Conservation (phyloP, 495 filamentous ascomycete species). For the Neurospora sp. region DNA sequence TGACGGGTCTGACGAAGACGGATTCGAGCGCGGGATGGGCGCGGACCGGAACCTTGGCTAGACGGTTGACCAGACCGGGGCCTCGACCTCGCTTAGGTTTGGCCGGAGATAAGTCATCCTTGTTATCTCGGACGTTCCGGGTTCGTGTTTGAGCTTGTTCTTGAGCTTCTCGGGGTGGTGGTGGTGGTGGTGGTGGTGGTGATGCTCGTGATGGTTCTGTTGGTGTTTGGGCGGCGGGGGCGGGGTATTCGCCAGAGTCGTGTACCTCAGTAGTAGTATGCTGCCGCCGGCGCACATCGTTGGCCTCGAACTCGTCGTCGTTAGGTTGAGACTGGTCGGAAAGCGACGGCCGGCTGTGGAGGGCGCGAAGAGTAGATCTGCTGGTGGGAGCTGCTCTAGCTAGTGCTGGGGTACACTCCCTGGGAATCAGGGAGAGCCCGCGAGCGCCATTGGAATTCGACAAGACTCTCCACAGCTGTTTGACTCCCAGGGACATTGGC, state of each 20-base stretch:
- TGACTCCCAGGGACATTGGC: slow-evolving; percentile 36
- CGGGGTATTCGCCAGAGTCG: not conserved
- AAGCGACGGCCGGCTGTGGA: not conserved
- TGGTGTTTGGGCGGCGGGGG: not conserved
- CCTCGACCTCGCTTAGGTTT: not conserved
- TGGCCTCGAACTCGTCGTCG: not conserved
- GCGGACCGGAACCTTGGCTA: slow-evolving; percentile 14
- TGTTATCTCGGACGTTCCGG: not conserved
- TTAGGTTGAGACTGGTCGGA: not conserved
- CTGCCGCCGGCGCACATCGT: not conserved
- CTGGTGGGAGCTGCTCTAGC: not conserved
- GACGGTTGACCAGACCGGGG: slow-evolving; percentile 6
- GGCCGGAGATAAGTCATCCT: not conserved
- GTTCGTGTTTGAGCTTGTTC: not conserved
- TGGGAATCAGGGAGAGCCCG: slow-evolving; percentile 26
- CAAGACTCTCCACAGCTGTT: slow-evolving; percentile 25
- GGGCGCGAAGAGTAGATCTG: not conserved
- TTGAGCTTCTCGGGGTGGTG: not conserved
- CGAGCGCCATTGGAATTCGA: slow-evolving; percentile 9
- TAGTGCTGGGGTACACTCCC: slow-evolving; percentile 9
- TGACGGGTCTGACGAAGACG: slow-evolving; percentile 13
- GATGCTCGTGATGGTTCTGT: not conserved
- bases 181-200: not conserved
- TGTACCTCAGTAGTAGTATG: not conserved
- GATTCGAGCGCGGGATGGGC: slow-evolving; percentile 8